A percentile compares a stretch with the other conserved stretches of the same genome.
phyloP scores from a whole-genome alignment of 768 basidiomycete species.

The Pisolithus orientalis region DNA sequence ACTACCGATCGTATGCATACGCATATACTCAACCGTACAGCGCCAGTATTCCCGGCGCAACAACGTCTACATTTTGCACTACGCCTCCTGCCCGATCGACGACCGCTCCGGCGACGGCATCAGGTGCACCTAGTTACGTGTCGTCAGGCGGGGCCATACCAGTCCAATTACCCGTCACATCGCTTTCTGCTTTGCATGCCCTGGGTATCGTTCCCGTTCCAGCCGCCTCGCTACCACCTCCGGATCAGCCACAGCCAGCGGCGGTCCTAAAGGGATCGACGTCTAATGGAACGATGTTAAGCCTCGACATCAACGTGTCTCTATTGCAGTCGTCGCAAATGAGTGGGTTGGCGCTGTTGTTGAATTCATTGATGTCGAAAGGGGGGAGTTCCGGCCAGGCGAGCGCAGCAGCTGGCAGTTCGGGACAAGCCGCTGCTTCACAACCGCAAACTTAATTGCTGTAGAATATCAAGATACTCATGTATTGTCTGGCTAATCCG shows the following conservation, averaged over 20 bases:
- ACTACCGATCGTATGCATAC: constrained; percentile 63
- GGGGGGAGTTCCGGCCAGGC: constrained; percentile 20
- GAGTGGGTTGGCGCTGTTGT: constrained; percentile 63
- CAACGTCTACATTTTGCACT: constrained; percentile 18
- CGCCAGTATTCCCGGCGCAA: constrained; percentile 14
- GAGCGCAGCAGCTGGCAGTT: constrained; percentile 4
- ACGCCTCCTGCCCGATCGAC: constrained; percentile 28
- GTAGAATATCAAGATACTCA: background rate
- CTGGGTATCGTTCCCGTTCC: constrained; percentile 72
- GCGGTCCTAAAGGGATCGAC: constrained; percentile 71
- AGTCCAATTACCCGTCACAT: constrained; percentile 62
- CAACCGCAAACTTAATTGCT: constrained; percentile 14
- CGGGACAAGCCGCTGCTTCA: constrained; percentile 12
- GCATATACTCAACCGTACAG: constrained; percentile 56
- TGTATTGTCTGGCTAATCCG: too few species aligned
- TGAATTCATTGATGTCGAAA: constrained; percentile 65
- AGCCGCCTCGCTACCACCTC: constrained; percentile 42
- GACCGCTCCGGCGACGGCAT: constrained; percentile 30
- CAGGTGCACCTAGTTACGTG: constrained; percentile 24
- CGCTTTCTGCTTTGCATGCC: constrained; percentile 52
- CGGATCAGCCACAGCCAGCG: constrained; percentile 60
- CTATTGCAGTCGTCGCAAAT: constrained; percentile 69
- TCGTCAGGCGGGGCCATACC: constrained; percentile 38
- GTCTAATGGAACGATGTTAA: constrained; percentile 65
- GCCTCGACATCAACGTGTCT: constrained; percentile 74